A percentile compares a stretch with the other conserved stretches of the same genome.
Conservation (phyloP, 2,329 filamentous ascomycete genomes). For the Fusarium sp. region DNA sequence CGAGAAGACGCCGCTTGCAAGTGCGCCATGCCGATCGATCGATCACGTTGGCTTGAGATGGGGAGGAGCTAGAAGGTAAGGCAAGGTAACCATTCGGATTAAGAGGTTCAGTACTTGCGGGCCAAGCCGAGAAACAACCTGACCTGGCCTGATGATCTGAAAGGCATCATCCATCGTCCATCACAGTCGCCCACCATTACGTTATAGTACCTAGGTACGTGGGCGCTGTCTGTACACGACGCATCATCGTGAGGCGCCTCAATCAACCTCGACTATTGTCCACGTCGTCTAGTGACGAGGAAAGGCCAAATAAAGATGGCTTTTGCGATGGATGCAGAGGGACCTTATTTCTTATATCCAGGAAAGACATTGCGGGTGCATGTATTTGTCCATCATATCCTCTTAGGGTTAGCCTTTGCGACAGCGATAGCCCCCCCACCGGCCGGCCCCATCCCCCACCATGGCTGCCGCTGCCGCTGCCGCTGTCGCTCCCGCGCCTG, state of each 20-base stretch:
- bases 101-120: constrained; percentile 6
- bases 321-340: too few species aligned
- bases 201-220: background rate
- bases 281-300: too few species aligned
- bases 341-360: too few species aligned
- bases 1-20: constrained; percentile 11
- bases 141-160: background rate
- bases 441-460: constrained; percentile 38
- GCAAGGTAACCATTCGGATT: constrained; percentile 3
- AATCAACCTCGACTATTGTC: too few species aligned
- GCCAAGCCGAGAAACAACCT: constrained; percentile 3
- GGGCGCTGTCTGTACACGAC: too few species aligned
- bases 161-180: constrained; percentile 1
- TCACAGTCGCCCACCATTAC: background rate
- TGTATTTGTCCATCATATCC: too few species aligned
- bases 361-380: too few species aligned
- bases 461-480: constrained; percentile 7
- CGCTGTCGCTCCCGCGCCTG: constrained; percentile 13
- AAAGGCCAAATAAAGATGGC: too few species aligned
- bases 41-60: constrained; percentile 24
- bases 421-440: constrained; percentile 17
- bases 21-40: constrained; percentile 28
- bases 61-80: background rate
- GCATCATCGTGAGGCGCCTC: too few species aligned
- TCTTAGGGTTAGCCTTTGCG: too few species aligned